phyloP scores from a whole-genome alignment of 2,329 filamentous ascomycete species.

The Sporothrix pseudoabietina region DNA sequence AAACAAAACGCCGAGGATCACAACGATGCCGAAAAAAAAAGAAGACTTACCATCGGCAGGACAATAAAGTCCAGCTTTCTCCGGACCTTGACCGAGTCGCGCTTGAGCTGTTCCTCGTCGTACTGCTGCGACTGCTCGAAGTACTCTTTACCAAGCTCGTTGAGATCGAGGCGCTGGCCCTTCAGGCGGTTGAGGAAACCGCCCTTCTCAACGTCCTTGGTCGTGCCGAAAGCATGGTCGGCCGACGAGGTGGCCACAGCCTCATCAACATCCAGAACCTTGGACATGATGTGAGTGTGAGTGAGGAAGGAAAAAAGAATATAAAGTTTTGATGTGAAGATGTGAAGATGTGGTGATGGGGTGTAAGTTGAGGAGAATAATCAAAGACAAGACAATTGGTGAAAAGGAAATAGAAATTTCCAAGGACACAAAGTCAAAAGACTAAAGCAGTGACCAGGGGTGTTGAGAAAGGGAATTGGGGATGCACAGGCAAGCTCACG shows the following conservation, averaged over 20 bases:
- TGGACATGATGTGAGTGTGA: constrained; percentile 16
- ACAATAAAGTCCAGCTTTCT: constrained; percentile 45
- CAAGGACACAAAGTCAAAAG: background rate
- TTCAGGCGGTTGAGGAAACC: background rate
- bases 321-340: no score
- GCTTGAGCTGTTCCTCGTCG: constrained; percentile 42
- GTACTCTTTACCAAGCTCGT: constrained; percentile 38
- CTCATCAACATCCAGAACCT: constrained; percentile 20
- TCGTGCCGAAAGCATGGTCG: constrained; percentile 18
- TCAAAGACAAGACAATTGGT: background rate
- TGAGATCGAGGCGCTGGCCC: constrained; percentile 28
- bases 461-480: background rate
- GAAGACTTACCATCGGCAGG: constrained; percentile 41
- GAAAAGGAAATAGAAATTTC: background rate
- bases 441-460: background rate
- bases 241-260: background rate
- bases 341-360: background rate
- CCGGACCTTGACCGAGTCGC: constrained; percentile 39
- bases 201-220: constrained; percentile 22
- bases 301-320: background rate
- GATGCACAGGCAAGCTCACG: background rate
- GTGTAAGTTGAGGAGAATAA: background rate
- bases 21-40: background rate
- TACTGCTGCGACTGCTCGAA: constrained; percentile 43
- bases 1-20: background rate